Percentiles rank a stretch among this genome's conserved stretches.
These are phyloP conservation scores for Excoecaria cochinchinensis DNA, from an alignment of 345 rosid species.

Conservation along the genomic window DNA sequence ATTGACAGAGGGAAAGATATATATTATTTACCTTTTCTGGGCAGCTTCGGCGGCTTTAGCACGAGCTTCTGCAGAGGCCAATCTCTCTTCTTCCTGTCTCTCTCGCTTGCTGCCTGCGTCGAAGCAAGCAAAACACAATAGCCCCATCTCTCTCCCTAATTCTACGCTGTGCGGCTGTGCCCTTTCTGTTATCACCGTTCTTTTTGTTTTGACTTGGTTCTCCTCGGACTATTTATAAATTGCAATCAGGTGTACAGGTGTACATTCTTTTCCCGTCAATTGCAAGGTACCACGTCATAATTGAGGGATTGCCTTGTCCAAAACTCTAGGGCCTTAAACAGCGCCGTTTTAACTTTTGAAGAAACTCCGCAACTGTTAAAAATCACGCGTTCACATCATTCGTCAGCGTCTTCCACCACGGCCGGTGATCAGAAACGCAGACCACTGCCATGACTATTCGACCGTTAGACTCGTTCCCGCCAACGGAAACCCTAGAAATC, in stretches of 20 bases:
- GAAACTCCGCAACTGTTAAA: not conserved
- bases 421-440: not conserved
- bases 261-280: not conserved
- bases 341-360: not conserved
- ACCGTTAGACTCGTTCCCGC: constrained; percentile 58
- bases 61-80: constrained; percentile 86
- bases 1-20: not conserved
- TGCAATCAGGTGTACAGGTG: not conserved
- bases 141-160: constrained; percentile 15
- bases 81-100: constrained; percentile 64
- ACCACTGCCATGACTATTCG: constrained; percentile 35
- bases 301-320: not conserved
- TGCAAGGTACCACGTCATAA: not conserved
- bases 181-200: not conserved
- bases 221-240: not conserved
- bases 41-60: constrained; percentile 98
- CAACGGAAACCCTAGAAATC: constrained; percentile 61
- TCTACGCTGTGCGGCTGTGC: not conserved
- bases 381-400: not conserved
- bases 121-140: constrained; percentile 80
- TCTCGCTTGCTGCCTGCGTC: constrained; percentile 53
- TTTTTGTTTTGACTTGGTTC: not conserved
- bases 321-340: not conserved
- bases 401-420: not conserved
- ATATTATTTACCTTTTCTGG: constrained; percentile 51